Evolutionary conservation across 257 asterid species (phyloP).

Genomic region (Gentiana dahurica): DNA sequence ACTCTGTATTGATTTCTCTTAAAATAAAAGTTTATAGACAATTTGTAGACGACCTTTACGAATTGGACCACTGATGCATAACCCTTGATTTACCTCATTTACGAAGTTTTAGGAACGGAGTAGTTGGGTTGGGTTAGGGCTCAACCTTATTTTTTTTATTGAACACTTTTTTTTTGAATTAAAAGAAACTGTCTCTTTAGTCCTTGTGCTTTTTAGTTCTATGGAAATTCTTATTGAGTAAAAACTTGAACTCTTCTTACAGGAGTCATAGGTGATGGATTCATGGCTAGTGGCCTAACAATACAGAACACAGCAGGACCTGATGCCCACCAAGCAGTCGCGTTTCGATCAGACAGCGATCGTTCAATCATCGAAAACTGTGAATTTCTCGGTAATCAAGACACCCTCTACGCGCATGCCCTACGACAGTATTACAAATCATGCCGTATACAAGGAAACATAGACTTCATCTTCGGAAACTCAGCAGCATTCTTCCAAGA

Average conservation of each 20-base stretch:
- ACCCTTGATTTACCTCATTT: too few relatives aligned
- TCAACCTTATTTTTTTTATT: not conserved
- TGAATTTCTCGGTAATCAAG: constrained; percentile 29
- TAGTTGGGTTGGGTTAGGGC: too few relatives aligned
- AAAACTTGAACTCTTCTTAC: not conserved
- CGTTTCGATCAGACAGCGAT: constrained; percentile 27
- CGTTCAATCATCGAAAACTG: constrained; percentile 20
- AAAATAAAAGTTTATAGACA: too few relatives aligned
- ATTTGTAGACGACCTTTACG: too few relatives aligned
- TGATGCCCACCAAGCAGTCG: constrained; percentile 30
- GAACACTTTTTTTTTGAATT: not conserved
- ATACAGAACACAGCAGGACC: constrained; percentile 28
- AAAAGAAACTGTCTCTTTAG: too few relatives aligned
- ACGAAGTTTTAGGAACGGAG: too few relatives aligned
- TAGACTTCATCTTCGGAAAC: constrained; percentile 28
- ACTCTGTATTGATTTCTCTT: too few relatives aligned
- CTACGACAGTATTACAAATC: constrained; percentile 23
- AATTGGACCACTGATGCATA: too few relatives aligned
- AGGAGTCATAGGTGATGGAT: constrained; percentile 32
- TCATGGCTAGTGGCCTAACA: constrained; percentile 29
- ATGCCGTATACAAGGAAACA: constrained; percentile 23
- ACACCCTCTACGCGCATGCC: constrained; percentile 21
- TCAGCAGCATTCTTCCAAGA: constrained; percentile 20
- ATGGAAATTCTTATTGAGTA: not conserved
- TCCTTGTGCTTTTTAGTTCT: too few relatives aligned